Base-by-base conservation (phyloP, 1,139 yeast species). In the Hansenula anomala region DNA sequence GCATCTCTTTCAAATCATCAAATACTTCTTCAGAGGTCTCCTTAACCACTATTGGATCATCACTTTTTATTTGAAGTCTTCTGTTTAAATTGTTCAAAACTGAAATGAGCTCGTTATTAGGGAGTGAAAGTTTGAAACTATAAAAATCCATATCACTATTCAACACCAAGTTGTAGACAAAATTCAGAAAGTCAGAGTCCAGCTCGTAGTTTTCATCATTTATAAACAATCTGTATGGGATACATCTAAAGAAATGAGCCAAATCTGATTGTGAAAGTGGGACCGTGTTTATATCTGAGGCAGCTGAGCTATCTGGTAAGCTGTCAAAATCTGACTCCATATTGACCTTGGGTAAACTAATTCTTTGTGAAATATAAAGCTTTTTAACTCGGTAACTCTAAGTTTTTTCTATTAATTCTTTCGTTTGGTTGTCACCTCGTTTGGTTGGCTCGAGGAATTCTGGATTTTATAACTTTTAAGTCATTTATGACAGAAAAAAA, bases 1-100 rank as follows among this genome's bases (percentile, higher is more conserved):
- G 9, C 17, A 42, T 16, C 8, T 19, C 16, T n/a, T 24, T 15
- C 17, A 18, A 22, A 36, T 53, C 59, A 45, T 48, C 44, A n/a
- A 42, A 33, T 22, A n/a, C 15, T 3, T 30, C 33, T 16, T 32
- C 17, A 9, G 15, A 4, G 6, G 25, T 4, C 6, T 25, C 34
- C 9, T 12, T 14, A 10, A n/a, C 6, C 16, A 30, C 18, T 9
- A 28, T 28, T 7, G 29, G 19, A 17, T 35, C 34, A 15, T 24
- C 7, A 7, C 18, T 28, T 11, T 31, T 26, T 4, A 16, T 18
- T 4, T 32, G 33, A 6, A 35, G 10, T 8, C 39, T 25, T 14
- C 20, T 20, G 16, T 38, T 34, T 28, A 41, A 25, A 15, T 32
- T 38, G 13, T 31, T 24, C 35, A 38, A 24, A 6, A 36, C 20